These are phyloP conservation scores for Malus asiatica DNA, from an alignment of 306 rosid genomes.

Conservation along the genomic window DNA sequence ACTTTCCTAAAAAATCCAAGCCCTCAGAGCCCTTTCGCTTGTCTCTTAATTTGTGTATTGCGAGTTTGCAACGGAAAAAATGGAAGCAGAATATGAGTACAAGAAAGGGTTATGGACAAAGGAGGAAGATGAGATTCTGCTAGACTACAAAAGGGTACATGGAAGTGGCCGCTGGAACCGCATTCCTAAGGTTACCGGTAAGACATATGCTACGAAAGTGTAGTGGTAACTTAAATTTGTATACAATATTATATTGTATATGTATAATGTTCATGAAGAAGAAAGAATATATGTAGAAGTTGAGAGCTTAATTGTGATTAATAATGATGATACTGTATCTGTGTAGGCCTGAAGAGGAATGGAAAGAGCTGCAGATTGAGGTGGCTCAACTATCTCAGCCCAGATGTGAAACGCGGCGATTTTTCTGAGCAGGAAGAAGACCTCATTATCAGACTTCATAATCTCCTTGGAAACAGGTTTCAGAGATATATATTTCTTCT, in stretches of 20 bases:
- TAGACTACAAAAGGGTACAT: slow-evolving; percentile 17
- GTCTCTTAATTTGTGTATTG: neutral
- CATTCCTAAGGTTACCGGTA: slow-evolving; percentile 29
- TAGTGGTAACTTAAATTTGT: too few species aligned
- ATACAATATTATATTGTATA: too few species aligned
- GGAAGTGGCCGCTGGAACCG: slow-evolving; percentile 31
- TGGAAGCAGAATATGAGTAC: slow-evolving; percentile 9
- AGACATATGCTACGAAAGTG: neutral
- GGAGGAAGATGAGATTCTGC: slow-evolving; percentile 33
- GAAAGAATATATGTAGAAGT: too few species aligned
- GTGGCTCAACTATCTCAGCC: slow-evolving; percentile 33
- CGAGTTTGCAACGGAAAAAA: neutral
- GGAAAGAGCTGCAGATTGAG: slow-evolving; percentile 34
- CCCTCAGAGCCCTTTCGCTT: neutral
- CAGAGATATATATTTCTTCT: neutral
- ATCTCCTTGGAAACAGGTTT: slow-evolving; percentile 34
- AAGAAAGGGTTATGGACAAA: slow-evolving; percentile 33
- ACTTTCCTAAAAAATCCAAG: neutral
- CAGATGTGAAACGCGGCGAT: slow-evolving; percentile 16
- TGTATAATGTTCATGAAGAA: too few species aligned
- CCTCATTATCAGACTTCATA: slow-evolving; percentile 28
- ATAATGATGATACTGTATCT: too few species aligned
- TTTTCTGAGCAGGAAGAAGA: slow-evolving; percentile 31
- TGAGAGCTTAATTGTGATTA: too few species aligned
- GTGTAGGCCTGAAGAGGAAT: slow-evolving; percentile 18